Evolutionary conservation across 2,329 filamentous ascomycete genomes (phyloP), one percentile per base, ranked within the genome.

Genomic region (Phaeosphaeria sp.): DNA sequence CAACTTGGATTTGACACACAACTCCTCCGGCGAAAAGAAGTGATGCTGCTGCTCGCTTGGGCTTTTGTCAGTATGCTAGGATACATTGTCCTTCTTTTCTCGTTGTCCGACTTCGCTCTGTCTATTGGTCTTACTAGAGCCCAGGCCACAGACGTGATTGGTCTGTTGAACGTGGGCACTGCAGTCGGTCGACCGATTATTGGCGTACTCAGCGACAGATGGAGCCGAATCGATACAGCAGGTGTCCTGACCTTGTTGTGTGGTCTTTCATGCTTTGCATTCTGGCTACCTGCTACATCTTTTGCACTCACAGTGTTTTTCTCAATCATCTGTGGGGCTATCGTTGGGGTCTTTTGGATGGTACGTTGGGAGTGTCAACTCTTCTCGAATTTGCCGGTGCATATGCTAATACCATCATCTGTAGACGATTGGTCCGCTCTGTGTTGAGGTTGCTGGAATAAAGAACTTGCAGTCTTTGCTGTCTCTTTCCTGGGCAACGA

Each of bases 321-420:
- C 56, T 75, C 77, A 0, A 59, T 84, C 9, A 30, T 81, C 0
- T 71, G 72, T 52, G 83, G 83, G 2, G 77, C 77, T 6, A 77
- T 81, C 7, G 65, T 82, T 25, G 82, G 83, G 0, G 76, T 80
- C 0, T 83, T 82, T 60, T 85, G 82, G 81, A 79, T 79, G 70
- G 77, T 78, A n/a, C n/a, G n/a, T n/a, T n/a, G n/a, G n/a, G n/a
- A n/a, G n/a, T n/a, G n/a, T n/a, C n/a, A n/a, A n/a, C n/a, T n/a
- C n/a, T n/a, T n/a, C n/a, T n/a, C n/a, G n/a, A n/a, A n/a, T n/a
- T n/a, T n/a, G n/a, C n/a, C n/a, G n/a, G n/a, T n/a, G n/a, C n/a
- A n/a, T n/a, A n/a, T n/a, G n/a, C n/a, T n/a, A n/a, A n/a, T n/a
- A n/a, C n/a, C n/a, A n/a, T n/a, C n/a, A n/a, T n/a, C n/a, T n/a